Evolutionary conservation across 2,329 filamentous ascomycete genomes (phyloP).

Genomic region (Ophiostoma angusticollis): DNA sequence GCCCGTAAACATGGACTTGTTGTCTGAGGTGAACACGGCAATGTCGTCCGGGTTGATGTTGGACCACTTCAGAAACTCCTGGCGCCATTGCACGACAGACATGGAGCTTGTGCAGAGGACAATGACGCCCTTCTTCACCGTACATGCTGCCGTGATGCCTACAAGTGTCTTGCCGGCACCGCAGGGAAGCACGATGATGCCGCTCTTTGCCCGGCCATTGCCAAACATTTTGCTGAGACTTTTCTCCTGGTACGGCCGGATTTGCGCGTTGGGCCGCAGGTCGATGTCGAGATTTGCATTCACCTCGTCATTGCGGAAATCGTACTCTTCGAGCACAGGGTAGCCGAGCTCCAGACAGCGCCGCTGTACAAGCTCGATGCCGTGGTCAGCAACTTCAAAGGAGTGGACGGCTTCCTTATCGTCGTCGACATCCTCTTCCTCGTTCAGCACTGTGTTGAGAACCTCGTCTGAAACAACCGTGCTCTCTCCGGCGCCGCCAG

Average conservation of each 20-base stretch:
- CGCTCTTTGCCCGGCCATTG: constrained; percentile 91
- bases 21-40: constrained; percentile 86
- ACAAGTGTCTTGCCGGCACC: constrained; percentile 95
- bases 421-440: constrained; percentile 67
- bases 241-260: constrained; percentile 92
- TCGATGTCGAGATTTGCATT: constrained; percentile 93
- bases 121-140: constrained; percentile 91
- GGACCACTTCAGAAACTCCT: constrained; percentile 96
- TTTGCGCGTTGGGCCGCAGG: constrained; percentile 75
- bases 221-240: constrained; percentile 99
- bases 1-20: constrained; percentile 70
- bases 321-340: constrained; percentile 90
- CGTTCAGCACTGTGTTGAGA: constrained; percentile 30
- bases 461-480: constrained; percentile 42
- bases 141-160: constrained; percentile 95
- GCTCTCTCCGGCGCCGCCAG: constrained; percentile 13
- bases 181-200: constrained; percentile 92
- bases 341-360: constrained; percentile 77
- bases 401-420: constrained; percentile 79
- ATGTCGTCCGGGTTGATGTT: constrained; percentile 89
- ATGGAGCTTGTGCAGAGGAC: constrained; percentile 95
- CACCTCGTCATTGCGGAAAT: constrained; percentile 80
- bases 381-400: constrained; percentile 75
- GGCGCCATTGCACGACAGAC: constrained; percentile 93
- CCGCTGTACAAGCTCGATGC: constrained; percentile 78